Conservation (phyloP, 441 rosid species). For the Brassica balearica region DNA sequence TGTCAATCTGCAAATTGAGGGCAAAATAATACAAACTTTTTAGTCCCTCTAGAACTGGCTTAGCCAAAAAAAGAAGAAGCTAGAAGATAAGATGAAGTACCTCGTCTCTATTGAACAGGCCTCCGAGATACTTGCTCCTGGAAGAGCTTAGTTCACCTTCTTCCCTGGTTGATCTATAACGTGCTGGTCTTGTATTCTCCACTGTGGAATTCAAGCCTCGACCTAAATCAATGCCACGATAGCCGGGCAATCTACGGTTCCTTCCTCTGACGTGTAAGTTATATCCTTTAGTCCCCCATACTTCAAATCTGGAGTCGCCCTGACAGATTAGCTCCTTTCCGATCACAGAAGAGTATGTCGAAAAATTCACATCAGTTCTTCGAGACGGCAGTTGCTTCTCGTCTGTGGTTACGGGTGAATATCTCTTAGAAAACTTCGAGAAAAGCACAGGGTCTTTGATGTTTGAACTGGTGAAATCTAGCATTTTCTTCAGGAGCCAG, state of each 20-base stretch:
- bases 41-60: background rate
- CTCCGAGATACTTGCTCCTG: conserved; percentile 65
- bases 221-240: conserved; percentile 65
- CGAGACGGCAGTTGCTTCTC: conserved; percentile 82
- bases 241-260: conserved; percentile 76
- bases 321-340: conserved; percentile 80
- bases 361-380: conserved; percentile 93
- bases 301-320: conserved; percentile 89
- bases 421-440: conserved; percentile 55
- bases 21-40: background rate
- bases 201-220: conserved; percentile 60
- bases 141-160: conserved; percentile 50
- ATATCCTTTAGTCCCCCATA: conserved; percentile 94
- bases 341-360: conserved; percentile 77
- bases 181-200: conserved; percentile 48
- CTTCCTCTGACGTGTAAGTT: conserved; percentile 76
- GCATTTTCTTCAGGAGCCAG: conserved; percentile 86
- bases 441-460: conserved; percentile 83
- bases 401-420: conserved; percentile 59
- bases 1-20: conserved; percentile 67
- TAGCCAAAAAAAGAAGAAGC: background rate
- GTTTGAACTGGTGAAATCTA: conserved; percentile 79
- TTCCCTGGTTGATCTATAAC: conserved; percentile 45
- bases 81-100: conserved; percentile 45
- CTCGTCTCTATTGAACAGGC: conserved; percentile 72